Evolutionary conservation across 257 asterid genomes (phyloP).

Genomic region (Nicotiana sylvestris): DNA sequence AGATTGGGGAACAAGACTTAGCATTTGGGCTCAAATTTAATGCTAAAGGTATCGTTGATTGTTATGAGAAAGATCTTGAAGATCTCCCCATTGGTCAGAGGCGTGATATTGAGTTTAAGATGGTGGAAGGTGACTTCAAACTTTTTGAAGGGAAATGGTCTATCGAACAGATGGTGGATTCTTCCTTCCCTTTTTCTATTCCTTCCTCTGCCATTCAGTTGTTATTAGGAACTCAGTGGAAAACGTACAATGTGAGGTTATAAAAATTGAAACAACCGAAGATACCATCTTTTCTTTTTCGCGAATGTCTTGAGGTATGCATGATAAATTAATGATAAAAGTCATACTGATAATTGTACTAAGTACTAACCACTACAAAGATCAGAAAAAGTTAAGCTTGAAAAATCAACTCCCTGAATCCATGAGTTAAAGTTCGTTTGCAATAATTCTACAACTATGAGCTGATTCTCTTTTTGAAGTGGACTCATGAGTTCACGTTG

Average conservation of each 20-base stretch:
- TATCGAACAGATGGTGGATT: conserved; percentile 55
- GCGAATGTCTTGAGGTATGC: neutral
- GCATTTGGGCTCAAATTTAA: conserved; percentile 78
- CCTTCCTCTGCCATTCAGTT: neutral
- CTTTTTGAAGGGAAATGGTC: conserved; percentile 80
- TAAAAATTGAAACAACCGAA: neutral
- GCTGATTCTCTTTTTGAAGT: neutral
- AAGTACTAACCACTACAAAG: neutral
- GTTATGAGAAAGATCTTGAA: conserved; percentile 72
- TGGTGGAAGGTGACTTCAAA: conserved; percentile 89
- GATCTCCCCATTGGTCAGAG: conserved; percentile 44
- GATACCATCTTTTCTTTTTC: neutral
- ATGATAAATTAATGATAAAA: neutral
- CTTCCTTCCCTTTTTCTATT: neutral
- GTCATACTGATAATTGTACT: neutral
- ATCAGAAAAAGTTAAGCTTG: neutral
- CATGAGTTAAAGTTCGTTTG: neutral
- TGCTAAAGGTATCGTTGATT: conserved; percentile 73
- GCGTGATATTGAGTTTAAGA: conserved; percentile 81
- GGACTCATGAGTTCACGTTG: neutral
- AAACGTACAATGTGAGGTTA: neutral
- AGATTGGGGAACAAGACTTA: conserved; percentile 73
- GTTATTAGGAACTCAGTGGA: neutral
- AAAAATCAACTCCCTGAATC: neutral
- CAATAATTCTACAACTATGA: neutral